A percentile compares a stretch with the other conserved stretches of the same genome.
phyloP scores from a whole-genome alignment of 2,329 filamentous ascomycete species.

The Ilyonectria robusta region DNA sequence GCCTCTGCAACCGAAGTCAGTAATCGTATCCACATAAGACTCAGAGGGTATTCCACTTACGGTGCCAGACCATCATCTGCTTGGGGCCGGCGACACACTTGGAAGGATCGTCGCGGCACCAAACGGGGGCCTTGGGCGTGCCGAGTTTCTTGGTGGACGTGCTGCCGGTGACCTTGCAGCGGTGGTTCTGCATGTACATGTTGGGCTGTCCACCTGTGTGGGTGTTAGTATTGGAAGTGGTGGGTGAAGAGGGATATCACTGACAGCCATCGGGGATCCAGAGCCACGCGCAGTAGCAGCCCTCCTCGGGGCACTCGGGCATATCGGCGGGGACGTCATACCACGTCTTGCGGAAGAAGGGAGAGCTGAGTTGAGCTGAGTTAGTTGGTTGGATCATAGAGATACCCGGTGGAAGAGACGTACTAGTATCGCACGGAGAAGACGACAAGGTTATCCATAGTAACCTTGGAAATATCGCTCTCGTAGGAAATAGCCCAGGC shows the following conservation, averaged over 20 bases:
- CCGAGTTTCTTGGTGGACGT: slow-evolving; percentile 58
- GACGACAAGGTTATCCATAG: slow-evolving; percentile 66
- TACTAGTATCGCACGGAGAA: slow-evolving; percentile 62
- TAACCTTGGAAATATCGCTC: slow-evolving; percentile 61
- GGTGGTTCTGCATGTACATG: slow-evolving; percentile 64
- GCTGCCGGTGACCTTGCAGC: slow-evolving; percentile 62
- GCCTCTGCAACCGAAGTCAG: slow-evolving; percentile 41
- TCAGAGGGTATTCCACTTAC: slow-evolving; percentile 40
- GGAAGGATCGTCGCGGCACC: slow-evolving; percentile 57
- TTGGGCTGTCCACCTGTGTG: slow-evolving; percentile 44
- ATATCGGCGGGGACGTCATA: slow-evolving; percentile 49
- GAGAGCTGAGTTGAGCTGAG: slow-evolving; percentile 32
- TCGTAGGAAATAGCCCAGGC: slow-evolving; percentile 67
- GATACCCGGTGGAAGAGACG: slow-evolving; percentile 29
- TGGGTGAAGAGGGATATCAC: background rate
- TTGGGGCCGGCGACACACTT: slow-evolving; percentile 63
- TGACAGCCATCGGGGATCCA: slow-evolving; percentile 50
- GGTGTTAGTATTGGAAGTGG: background rate
- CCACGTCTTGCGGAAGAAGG: slow-evolving; percentile 49
- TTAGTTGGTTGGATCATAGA: background rate
- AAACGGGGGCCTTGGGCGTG: slow-evolving; percentile 56
- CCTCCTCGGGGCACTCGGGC: slow-evolving; percentile 46
- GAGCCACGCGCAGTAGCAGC: slow-evolving; percentile 51
- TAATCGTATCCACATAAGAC: background rate
- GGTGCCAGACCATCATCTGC: slow-evolving; percentile 66